Evolutionary conservation across 164 flowering plant species (phyloP).

Genomic region (Liquidambar formosana): DNA sequence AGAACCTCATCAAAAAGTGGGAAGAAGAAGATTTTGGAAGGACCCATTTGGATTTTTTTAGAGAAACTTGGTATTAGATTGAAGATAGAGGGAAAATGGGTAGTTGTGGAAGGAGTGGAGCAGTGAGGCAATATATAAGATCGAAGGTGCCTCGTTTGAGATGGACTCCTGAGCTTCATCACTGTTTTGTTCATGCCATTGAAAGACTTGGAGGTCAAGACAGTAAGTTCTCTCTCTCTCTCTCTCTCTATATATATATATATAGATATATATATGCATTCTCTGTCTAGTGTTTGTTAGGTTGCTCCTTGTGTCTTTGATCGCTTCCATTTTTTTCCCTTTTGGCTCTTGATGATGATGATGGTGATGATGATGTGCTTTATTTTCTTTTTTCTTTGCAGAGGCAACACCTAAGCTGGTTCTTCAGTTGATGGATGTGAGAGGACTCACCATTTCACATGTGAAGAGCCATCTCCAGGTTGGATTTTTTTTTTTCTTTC

Average conservation of each 20-base stretch:
- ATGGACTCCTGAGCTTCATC: conserved; percentile 95
- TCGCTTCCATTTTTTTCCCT: background rate
- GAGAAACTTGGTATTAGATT: too few relatives aligned
- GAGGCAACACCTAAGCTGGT: conserved; percentile 93
- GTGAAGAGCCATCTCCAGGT: conserved; percentile 98
- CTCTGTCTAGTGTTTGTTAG: too few relatives aligned
- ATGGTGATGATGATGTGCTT: background rate
- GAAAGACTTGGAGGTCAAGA: conserved; percentile 89
- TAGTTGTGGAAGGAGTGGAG: conserved; percentile 66
- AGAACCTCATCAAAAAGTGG: too few relatives aligned
- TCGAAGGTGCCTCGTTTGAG: conserved; percentile 78
- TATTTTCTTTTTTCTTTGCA: conserved; percentile 17
- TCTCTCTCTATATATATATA: too few relatives aligned
- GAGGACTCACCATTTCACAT: conserved; percentile 84
- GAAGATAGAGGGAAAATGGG: conserved; percentile 35
- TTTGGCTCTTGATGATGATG: too few relatives aligned
- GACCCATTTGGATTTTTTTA: too few relatives aligned
- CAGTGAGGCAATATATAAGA: conserved; percentile 74
- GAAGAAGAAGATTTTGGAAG: background rate
- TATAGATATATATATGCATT: too few relatives aligned
- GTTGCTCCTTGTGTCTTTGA: background rate
- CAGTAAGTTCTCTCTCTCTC: conserved; percentile 38
- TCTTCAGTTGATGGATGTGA: conserved; percentile 82
- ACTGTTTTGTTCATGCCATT: conserved; percentile 75
- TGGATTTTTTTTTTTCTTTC: background rate